These are phyloP conservation scores for Avena eriantha DNA, from an alignment of 176 grass and related monocot genomes.

Conservation along the genomic window DNA sequence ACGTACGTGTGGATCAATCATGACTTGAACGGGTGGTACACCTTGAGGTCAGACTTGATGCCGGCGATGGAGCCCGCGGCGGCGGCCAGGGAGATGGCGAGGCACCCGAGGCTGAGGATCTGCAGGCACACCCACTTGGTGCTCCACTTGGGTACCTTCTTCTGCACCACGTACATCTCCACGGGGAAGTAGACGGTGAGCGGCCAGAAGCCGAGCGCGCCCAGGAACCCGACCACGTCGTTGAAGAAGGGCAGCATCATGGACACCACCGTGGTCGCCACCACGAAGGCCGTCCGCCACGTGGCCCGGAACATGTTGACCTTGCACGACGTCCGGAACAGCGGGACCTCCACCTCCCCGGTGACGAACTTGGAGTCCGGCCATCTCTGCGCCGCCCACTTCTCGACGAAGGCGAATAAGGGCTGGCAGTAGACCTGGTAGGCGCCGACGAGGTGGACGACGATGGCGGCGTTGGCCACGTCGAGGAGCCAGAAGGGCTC, in stretches of 20 bases:
- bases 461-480: slow-evolving; percentile 63
- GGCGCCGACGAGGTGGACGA: slow-evolving; percentile 61
- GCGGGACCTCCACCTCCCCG: slow-evolving; percentile 51
- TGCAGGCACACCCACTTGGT: slow-evolving; percentile 76
- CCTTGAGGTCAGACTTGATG: slow-evolving; percentile 66
- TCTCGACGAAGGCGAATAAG: slow-evolving; percentile 87
- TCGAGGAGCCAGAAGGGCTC: slow-evolving; percentile 74
- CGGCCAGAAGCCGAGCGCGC: slow-evolving; percentile 71
- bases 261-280: slow-evolving; percentile 70
- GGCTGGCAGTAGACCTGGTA: slow-evolving; percentile 89
- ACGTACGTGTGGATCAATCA: background rate
- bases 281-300: slow-evolving; percentile 78
- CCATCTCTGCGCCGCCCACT: slow-evolving; percentile 62
- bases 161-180: slow-evolving; percentile 91
- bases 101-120: slow-evolving; percentile 72
- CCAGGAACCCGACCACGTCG: slow-evolving; percentile 75
- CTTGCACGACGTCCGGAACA: slow-evolving; percentile 44
- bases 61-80: slow-evolving; percentile 81
- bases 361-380: slow-evolving; percentile 53
- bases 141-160: slow-evolving; percentile 74
- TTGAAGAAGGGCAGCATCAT: slow-evolving; percentile 94
- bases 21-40: slow-evolving; percentile 72
- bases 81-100: slow-evolving; percentile 65
- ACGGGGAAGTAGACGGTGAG: slow-evolving; percentile 80
- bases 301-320: slow-evolving; percentile 66